Base-by-base conservation (phyloP, 2,329 filamentous ascomycete species). In the Microdochium trichocladiopsis region DNA sequence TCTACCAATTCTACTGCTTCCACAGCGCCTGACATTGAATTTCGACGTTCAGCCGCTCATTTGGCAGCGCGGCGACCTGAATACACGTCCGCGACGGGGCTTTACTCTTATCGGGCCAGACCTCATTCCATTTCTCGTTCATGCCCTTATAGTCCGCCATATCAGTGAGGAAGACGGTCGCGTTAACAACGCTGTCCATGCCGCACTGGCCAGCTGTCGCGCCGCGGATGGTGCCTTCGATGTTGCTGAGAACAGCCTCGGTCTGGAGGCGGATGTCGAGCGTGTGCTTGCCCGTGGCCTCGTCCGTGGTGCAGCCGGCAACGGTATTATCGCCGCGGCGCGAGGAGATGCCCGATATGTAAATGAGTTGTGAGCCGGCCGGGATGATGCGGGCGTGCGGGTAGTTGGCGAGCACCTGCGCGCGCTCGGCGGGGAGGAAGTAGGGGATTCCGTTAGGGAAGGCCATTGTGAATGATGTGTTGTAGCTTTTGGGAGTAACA, bases 41-140 rank as follows among this genome's bases (percentile, higher is more conserved):
- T 59, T 67, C 65, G 3, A 68, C 63, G 51, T 62, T 58, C 25
- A 67, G 45, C 57, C 55, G 61, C 56, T 58, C 60, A 33, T 65
- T 66, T 8, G 66, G 66, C 58, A 68, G 54, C 36, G 60, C 66
- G 2, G 60, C 60, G 8, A 68, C 66, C 55, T 68, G 61, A 25
- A 67, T 61, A 45, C 63, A 66, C 18, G 66, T 68, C 55, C 66
- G 54, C 9, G 66, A 62, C 8, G 66, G 65, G 6, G 65, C 66
- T 37, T 57, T 60, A 25, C 56, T 56, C 53, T 61, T 62, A 45
- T 67, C 65, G 2, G 64, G 63, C 62, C 63, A 68, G 47, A 63
- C 57, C 56, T 58, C 63, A 55, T 68, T 67, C 65, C 65, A 68
- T 57, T 66, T 65, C 33, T 59, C 60, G 48, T 68, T 68, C 65